phyloP scores from a whole-genome alignment of 768 basidiomycete species.

The Dacryopinax primogenitus region DNA sequence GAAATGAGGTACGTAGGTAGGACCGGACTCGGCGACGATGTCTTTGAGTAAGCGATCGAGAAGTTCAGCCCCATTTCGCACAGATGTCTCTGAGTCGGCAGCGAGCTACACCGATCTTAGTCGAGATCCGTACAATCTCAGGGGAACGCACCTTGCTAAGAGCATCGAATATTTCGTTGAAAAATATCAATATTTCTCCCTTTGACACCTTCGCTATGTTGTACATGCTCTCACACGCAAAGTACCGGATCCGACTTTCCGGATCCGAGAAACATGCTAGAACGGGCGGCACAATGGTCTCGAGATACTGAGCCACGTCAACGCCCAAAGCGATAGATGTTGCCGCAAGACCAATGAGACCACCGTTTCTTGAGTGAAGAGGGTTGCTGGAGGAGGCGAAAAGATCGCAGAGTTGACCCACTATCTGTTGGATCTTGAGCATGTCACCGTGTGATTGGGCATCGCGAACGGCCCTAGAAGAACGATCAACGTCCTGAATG shows the following conservation, averaged over 20 bases:
- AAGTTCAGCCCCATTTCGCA: slow-evolving; percentile 96
- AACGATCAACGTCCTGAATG: background rate
- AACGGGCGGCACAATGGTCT: slow-evolving; percentile 78
- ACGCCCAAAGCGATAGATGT: slow-evolving; percentile 94
- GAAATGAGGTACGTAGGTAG: slow-evolving; percentile 82
- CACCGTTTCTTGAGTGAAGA: slow-evolving; percentile 83
- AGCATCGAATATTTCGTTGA: slow-evolving; percentile 96
- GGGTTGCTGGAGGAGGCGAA: slow-evolving; percentile 73
- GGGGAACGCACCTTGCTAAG: slow-evolving; percentile 70
- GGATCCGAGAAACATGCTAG: slow-evolving; percentile 85
- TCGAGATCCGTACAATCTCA: too few species aligned
- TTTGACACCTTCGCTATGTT: slow-evolving; percentile 97
- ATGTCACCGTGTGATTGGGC: slow-evolving; percentile 71
- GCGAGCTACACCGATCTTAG: slow-evolving; percentile 50
- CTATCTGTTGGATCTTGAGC: slow-evolving; percentile 68
- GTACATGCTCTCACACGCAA: slow-evolving; percentile 95
- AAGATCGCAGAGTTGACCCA: slow-evolving; percentile 91
- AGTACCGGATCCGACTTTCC: slow-evolving; percentile 91
- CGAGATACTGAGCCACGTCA: slow-evolving; percentile 87
- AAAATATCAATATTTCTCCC: slow-evolving; percentile 90
- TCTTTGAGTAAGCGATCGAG: slow-evolving; percentile 95
- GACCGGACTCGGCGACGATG: slow-evolving; percentile 92
- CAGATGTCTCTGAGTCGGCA: slow-evolving; percentile 87
- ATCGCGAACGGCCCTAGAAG: slow-evolving; percentile 51
- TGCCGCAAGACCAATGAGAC: slow-evolving; percentile 88